Evolutionary conservation across 306 rosid species (phyloP).

Genomic region (Cucurbita maxima): DNA sequence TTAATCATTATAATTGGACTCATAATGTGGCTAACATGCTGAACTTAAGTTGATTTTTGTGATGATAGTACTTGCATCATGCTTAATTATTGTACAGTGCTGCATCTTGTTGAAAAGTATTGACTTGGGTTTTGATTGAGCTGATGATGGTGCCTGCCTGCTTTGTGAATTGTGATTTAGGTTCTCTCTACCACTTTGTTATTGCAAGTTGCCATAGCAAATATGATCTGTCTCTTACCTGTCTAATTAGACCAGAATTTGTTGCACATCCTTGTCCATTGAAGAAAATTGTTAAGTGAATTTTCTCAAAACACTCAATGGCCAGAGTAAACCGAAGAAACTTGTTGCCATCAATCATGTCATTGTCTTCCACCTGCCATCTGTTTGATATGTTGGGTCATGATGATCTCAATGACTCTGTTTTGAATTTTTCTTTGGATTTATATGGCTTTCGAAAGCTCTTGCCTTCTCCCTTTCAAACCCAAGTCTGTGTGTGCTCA

Average conservation of each 20-base stretch:
- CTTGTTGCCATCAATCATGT: conserved; percentile 35
- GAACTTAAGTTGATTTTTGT: background rate
- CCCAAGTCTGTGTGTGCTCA: background rate
- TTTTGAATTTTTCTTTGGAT: conserved; percentile 15
- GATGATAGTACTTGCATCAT: background rate
- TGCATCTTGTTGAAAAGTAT: background rate
- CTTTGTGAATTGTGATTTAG: background rate
- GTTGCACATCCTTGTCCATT: conserved; percentile 16
- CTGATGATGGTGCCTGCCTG: background rate
- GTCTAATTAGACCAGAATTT: conserved; percentile 15
- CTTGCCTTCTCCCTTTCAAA: conserved; percentile 8
- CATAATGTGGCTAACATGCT: conserved; percentile 2
- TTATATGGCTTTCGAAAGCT: conserved; percentile 21
- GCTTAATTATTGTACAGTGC: background rate
- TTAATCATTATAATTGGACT: background rate
- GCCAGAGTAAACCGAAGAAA: conserved; percentile 12
- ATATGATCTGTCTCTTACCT: conserved; percentile 12
- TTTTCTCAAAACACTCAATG: background rate
- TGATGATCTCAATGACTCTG: background rate
- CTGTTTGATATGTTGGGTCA: conserved; percentile 1
- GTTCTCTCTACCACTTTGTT: conserved; percentile 12
- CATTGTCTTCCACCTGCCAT: conserved; percentile 19
- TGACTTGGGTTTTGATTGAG: conserved; percentile 3
- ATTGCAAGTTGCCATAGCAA: conserved; percentile 20
- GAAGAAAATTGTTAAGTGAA: conserved; percentile 11